Base-by-base conservation (phyloP, 139 green algal genomes). In the Closterium sp. region DNA sequence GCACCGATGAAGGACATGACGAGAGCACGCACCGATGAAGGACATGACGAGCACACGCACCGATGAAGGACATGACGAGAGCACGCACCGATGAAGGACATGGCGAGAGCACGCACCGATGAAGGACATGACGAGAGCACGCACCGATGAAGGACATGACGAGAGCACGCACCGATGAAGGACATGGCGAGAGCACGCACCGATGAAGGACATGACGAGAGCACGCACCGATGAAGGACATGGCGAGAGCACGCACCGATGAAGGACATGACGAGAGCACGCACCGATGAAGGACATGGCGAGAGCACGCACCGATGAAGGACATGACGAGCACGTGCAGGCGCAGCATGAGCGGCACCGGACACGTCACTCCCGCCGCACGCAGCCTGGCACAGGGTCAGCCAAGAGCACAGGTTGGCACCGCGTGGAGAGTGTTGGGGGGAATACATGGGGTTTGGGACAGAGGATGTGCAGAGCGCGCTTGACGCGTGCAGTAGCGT, bases 311-410 rank as follows among this genome's bases (percentile, higher is more conserved):
- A 83, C 64, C 64, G 64, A 99, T 95, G 87, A 99, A 98, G 69
- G 97, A 95, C 98, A 99, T 99, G 23, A 98, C 96, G 89, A 99
- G 95, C 69, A 99, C 96, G 93, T 99, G 97, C 89, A 97, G 87
- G 66, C 97, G 96, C 92, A 99, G 97, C 94, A 97, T 95, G 87
- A 98, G 87, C 8, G 98, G 97, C 83, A 92, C 92, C 1, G 98
- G 97, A 43, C 95, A 96, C 55, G 92, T 94, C 89, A 99, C 97
- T 88, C 98, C 98, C 4, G 96, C 96, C 0, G 94, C 85, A 32
- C 86, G 84, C n/a, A 94, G 31, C 28, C 91, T 93, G 91, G 6
- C 30, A 86, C 55, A 76, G 16, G 12, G 12, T 19, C 55, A 19
- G 55, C 23, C 55, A 76, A 12, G 55, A 76, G n/a, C n/a, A n/a